Base-by-base conservation (phyloP, 352 stramenopile genomes). In the Aphanomyces astaci region DNA sequence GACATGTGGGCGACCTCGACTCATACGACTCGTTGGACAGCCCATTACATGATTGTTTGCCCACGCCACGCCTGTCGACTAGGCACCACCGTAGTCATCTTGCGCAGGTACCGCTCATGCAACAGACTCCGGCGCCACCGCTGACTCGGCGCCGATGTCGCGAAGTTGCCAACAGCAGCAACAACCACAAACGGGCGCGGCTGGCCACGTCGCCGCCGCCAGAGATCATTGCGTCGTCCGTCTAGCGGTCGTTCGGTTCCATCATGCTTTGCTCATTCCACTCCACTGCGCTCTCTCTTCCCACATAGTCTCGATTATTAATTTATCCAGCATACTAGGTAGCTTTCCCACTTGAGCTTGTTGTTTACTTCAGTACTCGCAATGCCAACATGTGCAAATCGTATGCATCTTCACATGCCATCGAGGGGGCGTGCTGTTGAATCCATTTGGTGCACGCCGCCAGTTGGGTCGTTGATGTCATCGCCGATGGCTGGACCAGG, bases 371-470 rank as follows among this genome's bases (percentile, higher is more conserved):
- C 43, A 67, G 24, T 10, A 59, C 25, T 15, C 55, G 39, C 33
- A 68, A 22, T 70, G 85, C 75, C 15, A 94, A 75, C 71, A 92
- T 81, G 39, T 89, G 86, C 43, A 94, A 63, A 56, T 92, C 84
- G 10, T 70, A 72, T 10, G 79, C 78, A 22, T 80, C 82, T 56
- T 89, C 80, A 5, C 73, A 77, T 11, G 78, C 76, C 0, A 66
- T 71, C 13, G 83, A 75, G 5, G 86, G 84, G 39, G 86, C 81
- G 40, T 92, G 75, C 17, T 71, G 64, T 49, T 80, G 40, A 25
- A 89, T 72, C 86, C 86, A 94, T 11, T 63, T 39, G 17, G 87
- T 72, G 40, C 86, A 73, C 4, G 64, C 49, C 40, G 83, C 87
- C 57, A 90, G 87, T 4, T 80, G 73, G n/a, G 71, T 46, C 27